Evolutionary conservation across 2,329 filamentous ascomycete species (phyloP).

Genomic region (Domatiomyces catenatus): DNA sequence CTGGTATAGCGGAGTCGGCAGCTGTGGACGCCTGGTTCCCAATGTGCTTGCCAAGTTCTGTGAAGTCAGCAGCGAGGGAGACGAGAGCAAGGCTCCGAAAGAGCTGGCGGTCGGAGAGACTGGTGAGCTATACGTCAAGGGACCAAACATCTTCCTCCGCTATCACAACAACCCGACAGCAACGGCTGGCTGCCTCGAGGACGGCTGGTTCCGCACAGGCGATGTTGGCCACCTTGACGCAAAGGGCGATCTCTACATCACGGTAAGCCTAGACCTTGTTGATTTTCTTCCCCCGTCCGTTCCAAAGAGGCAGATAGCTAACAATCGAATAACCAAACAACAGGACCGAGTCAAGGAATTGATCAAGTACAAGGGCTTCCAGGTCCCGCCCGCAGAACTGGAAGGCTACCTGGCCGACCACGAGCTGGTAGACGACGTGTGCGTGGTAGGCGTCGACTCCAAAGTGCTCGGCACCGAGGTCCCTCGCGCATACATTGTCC

Average conservation of each 20-base stretch:
- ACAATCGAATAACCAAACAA: neutral
- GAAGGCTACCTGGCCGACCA: constrained; percentile 32
- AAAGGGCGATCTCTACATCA: constrained; percentile 71
- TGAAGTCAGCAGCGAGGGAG: constrained; percentile 36
- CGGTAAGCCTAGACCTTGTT: constrained; percentile 55
- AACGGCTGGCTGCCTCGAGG: constrained; percentile 46
- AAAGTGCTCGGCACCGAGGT: constrained; percentile 25
- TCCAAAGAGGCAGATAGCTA: neutral
- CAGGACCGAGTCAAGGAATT: constrained; percentile 39
- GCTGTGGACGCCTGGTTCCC: constrained; percentile 60
- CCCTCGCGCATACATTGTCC: constrained; percentile 29
- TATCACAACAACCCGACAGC: constrained; percentile 45
- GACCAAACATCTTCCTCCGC: constrained; percentile 48
- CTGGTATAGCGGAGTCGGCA: constrained; percentile 62
- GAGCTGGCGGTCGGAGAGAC: constrained; percentile 48
- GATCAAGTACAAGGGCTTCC: constrained; percentile 36
- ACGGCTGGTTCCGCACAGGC: constrained; percentile 82
- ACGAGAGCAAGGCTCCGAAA: constrained; percentile 22
- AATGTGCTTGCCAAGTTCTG: constrained; percentile 75
- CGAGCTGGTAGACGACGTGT: constrained; percentile 28
- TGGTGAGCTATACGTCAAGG: constrained; percentile 54
- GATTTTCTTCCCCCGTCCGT: constrained; percentile 23
- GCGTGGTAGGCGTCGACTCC: constrained; percentile 29
- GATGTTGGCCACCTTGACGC: constrained; percentile 66
- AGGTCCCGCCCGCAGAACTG: constrained; percentile 36